A percentile compares a stretch with the other conserved stretches of the same genome.
Conservation (phyloP, 345 rosid genomes). For the Boechera divaricarpa region DNA sequence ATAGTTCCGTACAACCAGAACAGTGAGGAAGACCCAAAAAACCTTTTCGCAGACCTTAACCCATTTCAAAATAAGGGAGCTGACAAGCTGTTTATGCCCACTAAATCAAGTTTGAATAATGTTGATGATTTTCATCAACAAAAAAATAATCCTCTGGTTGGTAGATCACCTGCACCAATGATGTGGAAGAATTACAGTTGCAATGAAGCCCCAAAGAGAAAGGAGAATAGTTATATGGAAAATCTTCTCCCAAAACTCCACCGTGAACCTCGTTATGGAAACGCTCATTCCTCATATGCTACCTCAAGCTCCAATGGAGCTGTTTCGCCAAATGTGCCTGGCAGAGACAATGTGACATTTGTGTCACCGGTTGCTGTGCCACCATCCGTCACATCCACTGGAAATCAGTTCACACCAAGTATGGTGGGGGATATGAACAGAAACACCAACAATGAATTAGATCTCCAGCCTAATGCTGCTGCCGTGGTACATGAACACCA, state of each 20-base stretch:
- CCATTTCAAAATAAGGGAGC: constrained; percentile 91
- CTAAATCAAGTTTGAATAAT: constrained; percentile 60
- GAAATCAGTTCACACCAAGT: constrained; percentile 50
- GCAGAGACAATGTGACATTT: constrained; percentile 51
- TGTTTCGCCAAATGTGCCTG: constrained; percentile 47
- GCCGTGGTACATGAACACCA: constrained; percentile 45
- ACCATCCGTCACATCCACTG: constrained; percentile 50
- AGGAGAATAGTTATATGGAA: constrained; percentile 71
- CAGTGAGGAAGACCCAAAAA: constrained; percentile 68
- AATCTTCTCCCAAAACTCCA: constrained; percentile 71
- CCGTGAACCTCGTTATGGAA: constrained; percentile 67
- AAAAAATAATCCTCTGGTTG: constrained; percentile 58
- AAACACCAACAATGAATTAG: constrained; percentile 45
- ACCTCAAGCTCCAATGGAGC: constrained; percentile 54
- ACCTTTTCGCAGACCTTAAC: constrained; percentile 93
- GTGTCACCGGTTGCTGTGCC: constrained; percentile 49
- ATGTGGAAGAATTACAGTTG: constrained; percentile 83
- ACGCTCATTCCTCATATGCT: constrained; percentile 57
- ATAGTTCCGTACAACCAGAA: constrained; percentile 72
- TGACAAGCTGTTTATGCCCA: constrained; percentile 62
- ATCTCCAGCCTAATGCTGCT: constrained; percentile 47
- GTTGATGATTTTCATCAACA: constrained; percentile 63
- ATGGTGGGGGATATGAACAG: constrained; percentile 48
- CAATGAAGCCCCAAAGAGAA: constrained; percentile 85
- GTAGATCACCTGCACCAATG: constrained; percentile 79